These are phyloP conservation scores for Umbelopsis sp. DNA, from an alignment of 192 early-diverging fungal genomes.

Conservation along the genomic window DNA sequence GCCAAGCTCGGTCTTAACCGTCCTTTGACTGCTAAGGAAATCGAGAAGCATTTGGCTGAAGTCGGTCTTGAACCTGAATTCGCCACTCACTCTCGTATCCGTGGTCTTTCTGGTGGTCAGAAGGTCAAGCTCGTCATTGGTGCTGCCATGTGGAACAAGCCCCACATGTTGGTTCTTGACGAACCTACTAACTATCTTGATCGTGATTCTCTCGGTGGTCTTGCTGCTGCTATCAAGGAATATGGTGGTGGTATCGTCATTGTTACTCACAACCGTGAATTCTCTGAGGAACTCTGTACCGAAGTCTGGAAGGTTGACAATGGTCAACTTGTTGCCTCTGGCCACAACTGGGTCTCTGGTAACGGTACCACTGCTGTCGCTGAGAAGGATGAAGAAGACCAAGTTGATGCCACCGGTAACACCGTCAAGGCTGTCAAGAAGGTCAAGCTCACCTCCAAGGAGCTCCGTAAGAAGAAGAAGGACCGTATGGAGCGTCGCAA, in stretches of 20 bases:
- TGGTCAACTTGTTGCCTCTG: constrained; percentile 53
- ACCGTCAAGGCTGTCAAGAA: constrained; percentile 70
- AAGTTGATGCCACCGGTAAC: constrained; percentile 77
- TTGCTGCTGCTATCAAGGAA: constrained; percentile 74
- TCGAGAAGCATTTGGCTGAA: constrained; percentile 73
- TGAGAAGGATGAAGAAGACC: constrained; percentile 51
- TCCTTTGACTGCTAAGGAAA: constrained; percentile 70
- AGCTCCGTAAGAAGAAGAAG: constrained; percentile 61
- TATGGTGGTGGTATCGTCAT: constrained; percentile 84
- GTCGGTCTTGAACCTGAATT: constrained; percentile 79
- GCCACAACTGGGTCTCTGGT: constrained; percentile 57
- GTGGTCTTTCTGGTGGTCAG: constrained; percentile 77
- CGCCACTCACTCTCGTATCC: constrained; percentile 69
- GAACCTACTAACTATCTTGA: constrained; percentile 82
- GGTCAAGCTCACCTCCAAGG: constrained; percentile 55
- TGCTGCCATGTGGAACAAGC: constrained; percentile 85
- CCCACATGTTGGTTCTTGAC: constrained; percentile 90
- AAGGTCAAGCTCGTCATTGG: constrained; percentile 88
- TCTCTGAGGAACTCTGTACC: constrained; percentile 69
- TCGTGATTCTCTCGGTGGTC: constrained; percentile 63
- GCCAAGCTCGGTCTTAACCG: constrained; percentile 74
- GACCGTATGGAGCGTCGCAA: constrained; percentile 58
- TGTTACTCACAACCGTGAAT: constrained; percentile 84
- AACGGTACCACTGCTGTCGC: constrained; percentile 49
- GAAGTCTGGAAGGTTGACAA: constrained; percentile 79